Evolutionary conservation across 202 grass and related monocot species (phyloP).

Genomic region (Bolboschoenoplectus hybrid): DNA sequence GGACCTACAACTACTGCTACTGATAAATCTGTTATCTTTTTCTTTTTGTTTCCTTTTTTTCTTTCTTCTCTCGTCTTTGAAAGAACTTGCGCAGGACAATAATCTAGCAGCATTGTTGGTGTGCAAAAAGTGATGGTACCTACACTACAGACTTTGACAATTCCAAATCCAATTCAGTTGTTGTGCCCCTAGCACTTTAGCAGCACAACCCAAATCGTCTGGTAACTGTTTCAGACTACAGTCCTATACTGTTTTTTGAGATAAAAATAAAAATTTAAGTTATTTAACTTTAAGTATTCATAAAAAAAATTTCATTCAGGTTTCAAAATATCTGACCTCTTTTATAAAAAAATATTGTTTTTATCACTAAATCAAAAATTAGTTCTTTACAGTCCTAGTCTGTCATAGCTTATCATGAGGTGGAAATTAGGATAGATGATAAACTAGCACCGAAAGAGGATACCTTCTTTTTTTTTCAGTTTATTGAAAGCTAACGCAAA

Average conservation of each 20-base stretch:
- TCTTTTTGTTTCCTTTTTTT: not conserved
- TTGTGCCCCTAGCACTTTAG: not conserved
- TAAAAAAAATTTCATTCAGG: too few relatives aligned
- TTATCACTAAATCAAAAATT: too few relatives aligned
- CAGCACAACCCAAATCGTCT: not conserved
- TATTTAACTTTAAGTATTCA: too few relatives aligned
- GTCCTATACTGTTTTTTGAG: not conserved
- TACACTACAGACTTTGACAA: not conserved
- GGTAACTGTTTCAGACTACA: constrained; percentile 6
- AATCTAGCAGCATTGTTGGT: not conserved
- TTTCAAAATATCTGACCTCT: too few relatives aligned
- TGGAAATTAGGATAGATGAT: constrained; percentile 4
- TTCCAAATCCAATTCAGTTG: constrained; percentile 10
- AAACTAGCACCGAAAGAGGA: not conserved
- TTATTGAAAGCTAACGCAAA: too few relatives aligned
- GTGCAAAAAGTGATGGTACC: constrained; percentile 1
- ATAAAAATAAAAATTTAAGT: too few relatives aligned
- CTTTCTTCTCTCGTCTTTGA: not conserved
- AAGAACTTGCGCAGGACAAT: not conserved
- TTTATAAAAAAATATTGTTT: too few relatives aligned
- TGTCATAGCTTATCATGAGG: not conserved
- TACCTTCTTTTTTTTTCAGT: not conserved
- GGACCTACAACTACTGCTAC: too few relatives aligned
- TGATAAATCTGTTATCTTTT: not conserved
- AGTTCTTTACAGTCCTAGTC: not conserved